A percentile compares a stretch with the other conserved stretches of the same genome.
phyloP scores from a whole-genome alignment of 106 monocot genomes.

The Dendrobium nobile region DNA sequence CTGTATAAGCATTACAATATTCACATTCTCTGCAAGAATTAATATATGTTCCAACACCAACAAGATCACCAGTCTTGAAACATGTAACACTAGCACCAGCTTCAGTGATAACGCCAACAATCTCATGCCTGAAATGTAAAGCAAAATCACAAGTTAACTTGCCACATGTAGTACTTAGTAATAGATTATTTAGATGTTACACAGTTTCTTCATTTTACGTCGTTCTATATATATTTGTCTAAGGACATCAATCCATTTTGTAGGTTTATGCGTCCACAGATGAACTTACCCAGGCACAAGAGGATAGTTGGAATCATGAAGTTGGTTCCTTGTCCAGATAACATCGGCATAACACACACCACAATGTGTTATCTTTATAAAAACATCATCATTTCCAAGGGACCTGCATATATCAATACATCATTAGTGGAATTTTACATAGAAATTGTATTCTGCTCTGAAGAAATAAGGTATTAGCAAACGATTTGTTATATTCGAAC shows the following conservation, averaged over 20 bases:
- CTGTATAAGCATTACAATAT: slow-evolving; percentile 24
- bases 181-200: too few relatives aligned
- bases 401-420: slow-evolving; percentile 9
- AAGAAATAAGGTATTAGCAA: background rate
- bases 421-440: background rate
- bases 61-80: slow-evolving; percentile 44
- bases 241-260: background rate
- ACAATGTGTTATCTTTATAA: slow-evolving; percentile 23
- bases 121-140: slow-evolving; percentile 49
- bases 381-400: slow-evolving; percentile 23
- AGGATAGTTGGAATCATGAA: slow-evolving; percentile 22
- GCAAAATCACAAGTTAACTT: background rate
- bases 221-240: background rate
- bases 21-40: slow-evolving; percentile 48
- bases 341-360: slow-evolving; percentile 35
- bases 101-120: slow-evolving; percentile 42
- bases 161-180: too few relatives aligned
- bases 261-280: background rate
- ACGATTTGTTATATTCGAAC: background rate
- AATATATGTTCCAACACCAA: slow-evolving; percentile 47
- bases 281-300: slow-evolving; percentile 30
- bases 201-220: too few relatives aligned
- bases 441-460: background rate
- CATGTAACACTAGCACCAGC: slow-evolving; percentile 32
- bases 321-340: slow-evolving; percentile 20